Conservation (phyloP, 768 basidiomycete species). For the Hirschioporus abietinus region DNA sequence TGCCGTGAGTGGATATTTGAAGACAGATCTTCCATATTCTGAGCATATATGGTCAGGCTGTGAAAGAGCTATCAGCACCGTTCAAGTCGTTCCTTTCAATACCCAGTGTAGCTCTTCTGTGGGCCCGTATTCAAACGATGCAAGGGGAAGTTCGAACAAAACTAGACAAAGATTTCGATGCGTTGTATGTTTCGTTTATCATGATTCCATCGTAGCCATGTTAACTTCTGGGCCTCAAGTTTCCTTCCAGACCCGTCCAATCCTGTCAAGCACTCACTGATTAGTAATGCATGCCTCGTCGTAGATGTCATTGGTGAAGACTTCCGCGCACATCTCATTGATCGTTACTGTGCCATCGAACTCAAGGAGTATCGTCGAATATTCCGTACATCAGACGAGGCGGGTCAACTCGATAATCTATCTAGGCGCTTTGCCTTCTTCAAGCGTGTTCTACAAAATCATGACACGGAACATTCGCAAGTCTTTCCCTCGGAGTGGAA, state of each 20-base stretch:
- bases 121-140: constrained; percentile 73
- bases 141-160: constrained; percentile 78
- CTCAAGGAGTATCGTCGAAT: constrained; percentile 95
- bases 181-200: constrained; percentile 58
- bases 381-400: constrained; percentile 89
- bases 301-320: constrained; percentile 87
- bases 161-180: constrained; percentile 88
- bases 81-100: constrained; percentile 80
- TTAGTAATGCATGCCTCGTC: constrained; percentile 82
- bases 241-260: constrained; percentile 75
- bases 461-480: constrained; percentile 81
- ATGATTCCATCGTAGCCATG: neutral
- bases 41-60: constrained; percentile 49
- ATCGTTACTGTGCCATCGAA: constrained; percentile 85
- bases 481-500: constrained; percentile 86
- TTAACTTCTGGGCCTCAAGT: constrained; percentile 33
- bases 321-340: constrained; percentile 73
- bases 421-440: constrained; percentile 95
- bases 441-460: constrained; percentile 71
- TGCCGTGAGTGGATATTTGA: constrained; percentile 44
- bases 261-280: constrained; percentile 54
- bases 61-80: constrained; percentile 75
- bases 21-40: constrained; percentile 1
- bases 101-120: constrained; percentile 69
- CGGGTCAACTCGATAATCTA: constrained; percentile 94